A percentile compares a stretch with the other conserved stretches of the same genome.
Evolutionary conservation across 768 basidiomycete species (phyloP).

Genomic region (Boletus speciosus): DNA sequence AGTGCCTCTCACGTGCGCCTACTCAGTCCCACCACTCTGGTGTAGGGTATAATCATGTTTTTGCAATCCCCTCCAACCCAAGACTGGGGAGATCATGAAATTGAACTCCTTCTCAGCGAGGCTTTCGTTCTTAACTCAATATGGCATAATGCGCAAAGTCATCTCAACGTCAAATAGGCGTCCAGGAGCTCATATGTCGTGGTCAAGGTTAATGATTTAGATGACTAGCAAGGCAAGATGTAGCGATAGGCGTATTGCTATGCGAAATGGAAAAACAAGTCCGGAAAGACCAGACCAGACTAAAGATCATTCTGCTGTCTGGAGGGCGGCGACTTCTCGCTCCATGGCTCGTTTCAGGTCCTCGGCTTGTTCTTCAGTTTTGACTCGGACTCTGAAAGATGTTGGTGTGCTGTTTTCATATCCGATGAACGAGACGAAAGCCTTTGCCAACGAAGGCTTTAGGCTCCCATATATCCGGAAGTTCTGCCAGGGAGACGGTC

Average conservation of each 20-base stretch:
- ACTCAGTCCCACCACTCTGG: not conserved
- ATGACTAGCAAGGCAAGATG: constrained; percentile 18
- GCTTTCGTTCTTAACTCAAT: constrained; percentile 92
- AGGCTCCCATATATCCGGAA: constrained; percentile 64
- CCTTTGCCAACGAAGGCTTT: constrained; percentile 50
- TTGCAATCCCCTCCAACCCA: constrained; percentile 90
- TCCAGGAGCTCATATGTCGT: not conserved
- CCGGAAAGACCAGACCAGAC: not conserved
- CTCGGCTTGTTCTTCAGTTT: constrained; percentile 54
- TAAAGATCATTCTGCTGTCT: constrained; percentile 11
- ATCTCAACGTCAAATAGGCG: constrained; percentile 59
- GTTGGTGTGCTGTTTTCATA: constrained; percentile 55
- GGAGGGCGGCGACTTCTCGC: constrained; percentile 54
- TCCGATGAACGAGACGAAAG: constrained; percentile 62
- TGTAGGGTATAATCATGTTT: constrained; percentile 97
- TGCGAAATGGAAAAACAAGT: constrained; percentile 5
- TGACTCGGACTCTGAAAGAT: constrained; percentile 60
- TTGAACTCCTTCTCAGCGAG: constrained; percentile 92
- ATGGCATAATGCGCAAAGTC: constrained; percentile 91
- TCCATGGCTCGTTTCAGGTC: constrained; percentile 59
- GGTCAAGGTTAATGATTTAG: not conserved
- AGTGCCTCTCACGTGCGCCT: not conserved
- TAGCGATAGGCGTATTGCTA: constrained; percentile 26
- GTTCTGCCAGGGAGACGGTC: constrained; percentile 48
- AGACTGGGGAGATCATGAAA: constrained; percentile 93